Base-by-base conservation (phyloP, 768 basidiomycete genomes). In the Mrakia frigida region DNA sequence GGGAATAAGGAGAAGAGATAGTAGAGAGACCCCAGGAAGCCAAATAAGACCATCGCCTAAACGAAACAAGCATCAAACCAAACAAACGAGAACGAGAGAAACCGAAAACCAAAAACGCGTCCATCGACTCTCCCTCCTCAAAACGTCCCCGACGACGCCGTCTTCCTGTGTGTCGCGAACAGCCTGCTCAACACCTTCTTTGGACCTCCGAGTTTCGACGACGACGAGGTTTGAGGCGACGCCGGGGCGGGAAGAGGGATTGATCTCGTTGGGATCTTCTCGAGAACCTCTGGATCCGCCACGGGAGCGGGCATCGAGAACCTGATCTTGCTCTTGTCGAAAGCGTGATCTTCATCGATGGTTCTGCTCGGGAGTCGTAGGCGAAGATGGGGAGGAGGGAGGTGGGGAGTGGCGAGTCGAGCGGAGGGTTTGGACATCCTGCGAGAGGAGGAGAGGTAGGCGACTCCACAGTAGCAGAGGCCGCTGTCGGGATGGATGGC, bases 401-500 rank as follows among this genome's bases (percentile, higher is more conserved):
- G 28, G 9, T 56, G 56, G 56, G 56, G 56, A 7, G 61, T 21
- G 61, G 7, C 33, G 31, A 33, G 33, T 37, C 61, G 61, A 16
- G 31, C 13, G 21, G n/a, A 21, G 33, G 61, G 61, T 18, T 63
- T 63, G n/a, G 61, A 63, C 61, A 63, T 63, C 1, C 61, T 33
- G 13, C 6, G 61, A 33, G 61, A n/a, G 18, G 28, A 28, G n/a
- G 31, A 63, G 31, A 37, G 61, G 61, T 33, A 63, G 61, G 35
- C 31, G 21, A 9, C 33, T 31, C 61, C 33, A 16, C 61, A 63
- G 61, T 33, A 63, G 61, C 61, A 63, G 61, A 63, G 61, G 23
- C 61, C 61, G 61, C 31, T 63, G n/a, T 63, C 61, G 33, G 61
- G 61, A 25, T 56, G 56, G n/a, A 56, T 56, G 56, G 56, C 56